These are phyloP conservation scores for Barnettozyma sucrosica DNA, from an alignment of 805 yeast species.

Conservation along the genomic window DNA sequence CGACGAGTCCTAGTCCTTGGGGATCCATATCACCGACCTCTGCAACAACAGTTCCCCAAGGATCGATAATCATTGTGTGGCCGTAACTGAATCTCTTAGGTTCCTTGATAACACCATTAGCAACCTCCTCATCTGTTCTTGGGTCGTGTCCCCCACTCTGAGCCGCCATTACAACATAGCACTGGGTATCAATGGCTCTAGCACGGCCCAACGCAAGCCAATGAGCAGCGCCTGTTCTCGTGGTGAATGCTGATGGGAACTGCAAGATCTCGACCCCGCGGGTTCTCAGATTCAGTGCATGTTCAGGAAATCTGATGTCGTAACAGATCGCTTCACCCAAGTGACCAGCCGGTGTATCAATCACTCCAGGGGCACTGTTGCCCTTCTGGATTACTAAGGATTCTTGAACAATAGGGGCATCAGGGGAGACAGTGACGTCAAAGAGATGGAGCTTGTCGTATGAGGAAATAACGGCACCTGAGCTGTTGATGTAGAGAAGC, in stretches of 20 bases:
- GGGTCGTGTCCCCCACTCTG: conserved; percentile 64
- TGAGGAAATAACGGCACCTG: conserved; percentile 59
- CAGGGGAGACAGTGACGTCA: conserved; percentile 67
- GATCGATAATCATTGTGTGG: conserved; percentile 80
- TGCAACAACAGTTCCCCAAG: conserved; percentile 80
- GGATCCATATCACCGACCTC: conserved; percentile 42
- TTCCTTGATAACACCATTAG: conserved; percentile 18
- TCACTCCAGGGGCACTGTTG: conserved; percentile 41
- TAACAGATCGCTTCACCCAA: conserved; percentile 77
- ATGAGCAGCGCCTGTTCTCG: conserved; percentile 86
- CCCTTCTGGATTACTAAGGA: conserved; percentile 84
- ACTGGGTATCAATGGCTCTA: conserved; percentile 84
- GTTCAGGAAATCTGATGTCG: conserved; percentile 84
- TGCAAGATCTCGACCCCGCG: conserved; percentile 73
- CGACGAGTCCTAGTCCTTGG: conserved; percentile 39
- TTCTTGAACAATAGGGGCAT: conserved; percentile 74
- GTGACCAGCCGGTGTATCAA: conserved; percentile 53
- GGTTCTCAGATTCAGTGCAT: conserved; percentile 56
- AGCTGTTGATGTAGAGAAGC: conserved; percentile 59
- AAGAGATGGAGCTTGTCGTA: conserved; percentile 87
- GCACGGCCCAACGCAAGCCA: conserved; percentile 79
- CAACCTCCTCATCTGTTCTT: conserved; percentile 31
- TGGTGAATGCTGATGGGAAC: conserved; percentile 90
- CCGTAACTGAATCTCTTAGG: conserved; percentile 70
- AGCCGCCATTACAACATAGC: conserved; percentile 84